These are phyloP conservation scores for Candida nanaspora DNA, from an alignment of 805 yeast genomes.

Conservation along the genomic window DNA sequence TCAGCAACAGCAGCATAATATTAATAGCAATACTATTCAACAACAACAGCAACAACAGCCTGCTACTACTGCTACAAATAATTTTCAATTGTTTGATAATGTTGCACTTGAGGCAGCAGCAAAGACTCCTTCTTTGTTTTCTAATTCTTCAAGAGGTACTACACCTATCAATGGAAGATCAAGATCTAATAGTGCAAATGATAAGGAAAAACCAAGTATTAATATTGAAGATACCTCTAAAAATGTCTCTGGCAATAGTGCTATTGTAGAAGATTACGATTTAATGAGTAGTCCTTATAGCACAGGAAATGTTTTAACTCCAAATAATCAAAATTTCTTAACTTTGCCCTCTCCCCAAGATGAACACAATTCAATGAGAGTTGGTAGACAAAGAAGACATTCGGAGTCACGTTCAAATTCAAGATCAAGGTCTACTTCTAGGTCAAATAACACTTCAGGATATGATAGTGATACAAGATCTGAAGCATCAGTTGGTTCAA, in stretches of 20 bases:
- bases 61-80: no score
- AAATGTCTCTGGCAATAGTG: background rate
- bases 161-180: slow-evolving; percentile 25
- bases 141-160: slow-evolving; percentile 35
- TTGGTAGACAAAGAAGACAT: slow-evolving; percentile 32
- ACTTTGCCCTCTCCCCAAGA: slow-evolving; percentile 8
- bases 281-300: background rate
- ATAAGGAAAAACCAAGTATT: slow-evolving; percentile 8
- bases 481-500: slow-evolving; percentile 26
- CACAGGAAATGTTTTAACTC: background rate
- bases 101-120: slow-evolving; percentile 36
- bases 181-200: slow-evolving; percentile 20
- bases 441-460: slow-evolving; percentile 11
- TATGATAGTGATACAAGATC: slow-evolving; percentile 24
- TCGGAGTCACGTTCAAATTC: slow-evolving; percentile 10
- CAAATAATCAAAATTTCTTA: no score
- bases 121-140: slow-evolving; percentile 50
- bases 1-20: slow-evolving; percentile 9
- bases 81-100: slow-evolving; percentile 4
- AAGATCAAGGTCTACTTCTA: slow-evolving; percentile 14
- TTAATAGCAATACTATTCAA: background rate
- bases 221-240: slow-evolving; percentile 17
- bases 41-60: slow-evolving; percentile 1
- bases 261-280: background rate
- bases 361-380: slow-evolving; percentile 23